Evolutionary conservation across 768 basidiomycete genomes (phyloP), one percentile per base, ranked within the genome.

Genomic region (Kwoniella botswanensis): DNA sequence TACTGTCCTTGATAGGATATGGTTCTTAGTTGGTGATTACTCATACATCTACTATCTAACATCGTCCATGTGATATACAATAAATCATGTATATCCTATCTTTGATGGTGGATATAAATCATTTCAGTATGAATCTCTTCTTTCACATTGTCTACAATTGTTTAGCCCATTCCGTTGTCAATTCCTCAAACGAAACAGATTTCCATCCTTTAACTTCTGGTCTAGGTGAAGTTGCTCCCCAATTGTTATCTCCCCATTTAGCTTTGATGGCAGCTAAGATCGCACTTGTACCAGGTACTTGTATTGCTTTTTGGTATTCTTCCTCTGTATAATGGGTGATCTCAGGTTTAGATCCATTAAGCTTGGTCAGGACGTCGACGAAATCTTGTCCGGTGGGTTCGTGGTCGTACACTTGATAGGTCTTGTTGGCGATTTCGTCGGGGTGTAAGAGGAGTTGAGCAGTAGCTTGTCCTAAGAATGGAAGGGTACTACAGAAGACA

Each of bases 191-290:
- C 29, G 64, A 56, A 35, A 56, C 44, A 11, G 29, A 22, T 29
- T 55, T 55, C 64, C 64, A 65, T 11, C 64, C 64, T 35, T 55
- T n/a, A 15, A 65, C 21, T 35, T 55, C 10, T 17, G 64, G 35
- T 52, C 12, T 18, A 22, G 11, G 29, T n/a, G 5, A 4, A 35
- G 35, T 35, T 2, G 24, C 13, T 9, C 65, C 65, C 55, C 55
- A 67, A 50, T 55, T 46, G 12, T 58, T 15, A 50, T 67, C 56
- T 12, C 55, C 65, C 65, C 65, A 67, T 56, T 67, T 57, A 43
- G 65, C 65, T 43, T 50, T 67, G 42, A 67, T 4, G 15, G 55
- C 65, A 24, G 65, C 55, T 6, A 24, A n/a, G 44, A 67, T 58
- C 3, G 65, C 65, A 7, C 12, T 2, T n/a, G 18, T 41, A 11